phyloP scores from a whole-genome alignment of 1,139 yeast species.

The Taiozyma onychis region DNA sequence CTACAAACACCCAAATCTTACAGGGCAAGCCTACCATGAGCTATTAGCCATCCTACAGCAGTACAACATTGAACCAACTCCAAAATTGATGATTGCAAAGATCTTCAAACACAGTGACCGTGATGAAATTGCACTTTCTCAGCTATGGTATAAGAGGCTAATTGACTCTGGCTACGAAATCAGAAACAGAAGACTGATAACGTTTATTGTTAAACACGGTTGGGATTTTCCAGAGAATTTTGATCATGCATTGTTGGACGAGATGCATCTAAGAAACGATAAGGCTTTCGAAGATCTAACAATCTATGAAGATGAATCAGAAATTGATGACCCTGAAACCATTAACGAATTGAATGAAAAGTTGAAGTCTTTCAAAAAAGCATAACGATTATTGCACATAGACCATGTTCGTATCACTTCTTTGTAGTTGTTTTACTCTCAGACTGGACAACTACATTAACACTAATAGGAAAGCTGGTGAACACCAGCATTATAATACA shows the following conservation, averaged over 20 bases:
- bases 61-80: slow-evolving; percentile 9
- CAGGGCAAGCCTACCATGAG: slow-evolving; percentile 5
- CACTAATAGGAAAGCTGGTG: background rate
- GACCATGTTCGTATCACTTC: background rate
- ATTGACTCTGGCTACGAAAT: slow-evolving; percentile 10
- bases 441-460: background rate
- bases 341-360: slow-evolving; percentile 4
- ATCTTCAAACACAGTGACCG: slow-evolving; percentile 11
- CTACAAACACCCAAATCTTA: slow-evolving; percentile 12
- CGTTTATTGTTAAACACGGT: slow-evolving; percentile 8
- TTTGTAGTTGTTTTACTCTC: background rate
- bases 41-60: slow-evolving; percentile 11
- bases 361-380: background rate
- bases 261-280: background rate
- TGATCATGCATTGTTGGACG: slow-evolving; percentile 5
- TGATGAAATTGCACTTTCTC: slow-evolving; percentile 6
- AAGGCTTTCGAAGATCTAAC: background rate
- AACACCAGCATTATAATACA: background rate
- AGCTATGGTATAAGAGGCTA: slow-evolving; percentile 15
- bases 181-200: slow-evolving; percentile 9
- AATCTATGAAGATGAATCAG: slow-evolving; percentile 4
- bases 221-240: slow-evolving; percentile 17
- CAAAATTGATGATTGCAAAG: slow-evolving; percentile 6
- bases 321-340: slow-evolving; percentile 6
- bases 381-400: background rate